These are phyloP conservation scores for Hordeum vulgare DNA, from an alignment of 176 grass and related monocot genomes.

Conservation along the genomic window DNA sequence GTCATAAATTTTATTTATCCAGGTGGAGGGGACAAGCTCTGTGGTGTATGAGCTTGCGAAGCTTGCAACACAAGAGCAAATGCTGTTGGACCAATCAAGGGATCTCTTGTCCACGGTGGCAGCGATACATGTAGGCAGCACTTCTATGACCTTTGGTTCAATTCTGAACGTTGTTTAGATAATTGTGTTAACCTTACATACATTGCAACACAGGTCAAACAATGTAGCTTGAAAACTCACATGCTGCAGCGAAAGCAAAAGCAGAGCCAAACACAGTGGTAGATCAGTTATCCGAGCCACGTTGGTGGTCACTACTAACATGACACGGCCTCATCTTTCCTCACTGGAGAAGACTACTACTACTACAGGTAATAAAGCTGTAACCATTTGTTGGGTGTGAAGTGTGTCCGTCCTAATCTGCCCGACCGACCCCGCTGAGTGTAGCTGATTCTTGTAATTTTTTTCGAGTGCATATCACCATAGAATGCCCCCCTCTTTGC, in stretches of 20 bases:
- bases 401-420: conserved; percentile 36
- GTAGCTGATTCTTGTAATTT: conserved; percentile 68
- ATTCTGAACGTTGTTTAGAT: neutral
- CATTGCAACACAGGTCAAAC: conserved; percentile 62
- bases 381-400: conserved; percentile 52
- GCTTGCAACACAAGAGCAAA: conserved; percentile 65
- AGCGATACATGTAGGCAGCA: conserved; percentile 68
- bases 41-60: conserved; percentile 62
- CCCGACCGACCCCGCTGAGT: conserved; percentile 23
- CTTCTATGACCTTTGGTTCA: neutral
- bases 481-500: conserved; percentile 26
- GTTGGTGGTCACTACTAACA: conserved; percentile 51
- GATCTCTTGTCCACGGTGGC: conserved; percentile 67
- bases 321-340: conserved; percentile 59
- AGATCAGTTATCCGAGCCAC: conserved; percentile 37
- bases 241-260: conserved; percentile 70
- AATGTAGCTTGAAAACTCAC: conserved; percentile 84
- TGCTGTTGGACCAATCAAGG: conserved; percentile 68
- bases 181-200: neutral
- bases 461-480: conserved; percentile 53
- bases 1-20: conserved; percentile 6
- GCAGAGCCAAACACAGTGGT: conserved; percentile 26
- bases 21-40: conserved; percentile 69
- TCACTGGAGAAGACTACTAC: conserved; percentile 37
- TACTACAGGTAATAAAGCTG: conserved; percentile 58